These are phyloP conservation scores for Candida germanica DNA, from an alignment of 805 yeast species.

Conservation along the genomic window DNA sequence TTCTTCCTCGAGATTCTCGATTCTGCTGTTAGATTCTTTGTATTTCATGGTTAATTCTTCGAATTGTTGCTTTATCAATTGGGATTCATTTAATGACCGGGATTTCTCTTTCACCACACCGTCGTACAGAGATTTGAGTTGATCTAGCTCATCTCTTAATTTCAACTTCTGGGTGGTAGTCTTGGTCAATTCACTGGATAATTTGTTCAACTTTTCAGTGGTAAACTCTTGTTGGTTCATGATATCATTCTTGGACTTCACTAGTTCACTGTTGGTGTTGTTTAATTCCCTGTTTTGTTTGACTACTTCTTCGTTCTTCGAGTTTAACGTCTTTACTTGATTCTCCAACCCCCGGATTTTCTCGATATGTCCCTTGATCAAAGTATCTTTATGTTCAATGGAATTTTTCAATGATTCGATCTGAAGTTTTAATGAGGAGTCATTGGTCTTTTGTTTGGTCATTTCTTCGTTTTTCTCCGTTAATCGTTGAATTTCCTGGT, in stretches of 20 bases:
- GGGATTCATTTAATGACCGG: conserved; percentile 39
- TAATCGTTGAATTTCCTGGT: conserved; percentile 34
- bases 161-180: conserved; percentile 43
- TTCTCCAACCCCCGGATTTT: conserved; percentile 37
- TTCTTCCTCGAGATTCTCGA: conserved; percentile 76
- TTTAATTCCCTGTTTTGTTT: conserved; percentile 2
- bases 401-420: conserved; percentile 45
- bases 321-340: conserved; percentile 32
- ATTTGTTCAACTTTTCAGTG: conserved; percentile 24
- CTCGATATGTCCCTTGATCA: conserved; percentile 34
- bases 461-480: conserved; percentile 30
- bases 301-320: conserved; percentile 31
- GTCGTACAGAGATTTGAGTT: conserved; percentile 36
- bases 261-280: conserved; percentile 28
- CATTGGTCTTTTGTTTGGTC: conserved; percentile 30
- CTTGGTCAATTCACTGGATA: conserved; percentile 37
- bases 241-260: conserved; percentile 39
- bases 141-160: conserved; percentile 37
- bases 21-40: conserved; percentile 58
- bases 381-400: conserved; percentile 43
- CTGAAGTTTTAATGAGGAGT: conserved; percentile 47
- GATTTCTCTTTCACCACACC: conserved; percentile 28
- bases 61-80: conserved; percentile 56
- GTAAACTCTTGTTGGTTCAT: conserved; percentile 42
- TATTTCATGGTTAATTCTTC: conserved; percentile 69